phyloP scores from a whole-genome alignment of 2,329 filamentous ascomycete genomes.

The Aspergillus sp. region DNA sequence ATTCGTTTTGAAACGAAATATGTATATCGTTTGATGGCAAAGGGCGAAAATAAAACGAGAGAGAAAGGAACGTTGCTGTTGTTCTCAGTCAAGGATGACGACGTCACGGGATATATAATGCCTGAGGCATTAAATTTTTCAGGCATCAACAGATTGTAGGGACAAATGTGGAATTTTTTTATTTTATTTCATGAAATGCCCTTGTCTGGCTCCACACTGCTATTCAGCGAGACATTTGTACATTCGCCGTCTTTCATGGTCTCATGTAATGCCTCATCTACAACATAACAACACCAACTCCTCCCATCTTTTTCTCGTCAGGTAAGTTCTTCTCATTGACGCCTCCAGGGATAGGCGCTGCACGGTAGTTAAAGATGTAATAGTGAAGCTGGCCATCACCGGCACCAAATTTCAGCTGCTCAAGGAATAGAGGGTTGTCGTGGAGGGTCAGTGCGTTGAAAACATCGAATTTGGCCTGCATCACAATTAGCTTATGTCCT shows the following conservation, averaged over 20 bases:
- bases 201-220: too few species aligned
- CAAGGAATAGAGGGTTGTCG: constrained; percentile 88
- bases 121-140: background rate
- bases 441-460: constrained; percentile 92
- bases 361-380: constrained; percentile 95
- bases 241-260: background rate
- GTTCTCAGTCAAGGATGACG: constrained; percentile 1
- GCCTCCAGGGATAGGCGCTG: constrained; percentile 74
- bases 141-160: background rate
- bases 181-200: background rate
- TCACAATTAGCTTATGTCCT: constrained; percentile 3
- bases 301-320: constrained; percentile 70
- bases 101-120: constrained; percentile 10
- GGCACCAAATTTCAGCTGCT: constrained; percentile 87
- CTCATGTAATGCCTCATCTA: constrained; percentile 28
- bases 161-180: background rate
- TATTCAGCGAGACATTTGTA: background rate
- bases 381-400: constrained; percentile 94
- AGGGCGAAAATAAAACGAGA: background rate
- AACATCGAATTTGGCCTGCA: constrained; percentile 72
- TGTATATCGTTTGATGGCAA: too few species aligned
- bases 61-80: background rate
- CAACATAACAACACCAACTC: constrained; percentile 82
- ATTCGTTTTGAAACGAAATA: too few species aligned
- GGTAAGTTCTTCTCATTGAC: constrained; percentile 70